Percentiles rank a stretch among this genome's conserved stretches.
Conservation (phyloP, 1,139 yeast genomes). For the Meyerozyma smithsonii region DNA sequence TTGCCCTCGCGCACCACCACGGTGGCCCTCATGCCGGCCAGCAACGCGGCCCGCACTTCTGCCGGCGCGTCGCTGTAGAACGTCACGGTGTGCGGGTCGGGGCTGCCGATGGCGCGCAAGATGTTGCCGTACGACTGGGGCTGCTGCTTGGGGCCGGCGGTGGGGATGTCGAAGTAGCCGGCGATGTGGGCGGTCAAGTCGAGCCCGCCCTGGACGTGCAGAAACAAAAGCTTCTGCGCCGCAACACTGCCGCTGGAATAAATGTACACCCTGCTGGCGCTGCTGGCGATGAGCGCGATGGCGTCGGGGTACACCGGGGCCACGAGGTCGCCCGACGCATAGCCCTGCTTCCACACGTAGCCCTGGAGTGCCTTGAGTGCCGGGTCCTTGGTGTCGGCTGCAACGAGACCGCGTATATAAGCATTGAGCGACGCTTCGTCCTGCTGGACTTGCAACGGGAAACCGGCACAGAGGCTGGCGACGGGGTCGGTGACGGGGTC, state of each 20-base stretch:
- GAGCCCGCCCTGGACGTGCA: slow-evolving; percentile 44
- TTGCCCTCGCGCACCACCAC: slow-evolving; percentile 79
- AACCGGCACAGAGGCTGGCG: slow-evolving; percentile 32
- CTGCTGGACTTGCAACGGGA: slow-evolving; percentile 33
- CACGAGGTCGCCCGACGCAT: slow-evolving; percentile 62
- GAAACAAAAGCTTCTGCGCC: slow-evolving; percentile 78
- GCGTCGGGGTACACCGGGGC: slow-evolving; percentile 83
- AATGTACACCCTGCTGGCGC: slow-evolving; percentile 44
- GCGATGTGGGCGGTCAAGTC: slow-evolving; percentile 52
- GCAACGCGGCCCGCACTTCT: slow-evolving; percentile 69
- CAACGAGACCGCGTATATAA: slow-evolving; percentile 56
- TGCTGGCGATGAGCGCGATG: slow-evolving; percentile 47
- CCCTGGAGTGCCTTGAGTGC: slow-evolving; percentile 80
- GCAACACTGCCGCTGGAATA: slow-evolving; percentile 90
- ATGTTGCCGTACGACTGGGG: slow-evolving; percentile 56
- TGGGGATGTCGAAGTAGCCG: slow-evolving; percentile 82
- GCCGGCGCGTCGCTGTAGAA: slow-evolving; percentile 73
- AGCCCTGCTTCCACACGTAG: slow-evolving; percentile 75
- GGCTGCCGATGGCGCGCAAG: slow-evolving; percentile 36
- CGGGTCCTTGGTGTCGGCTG: slow-evolving; percentile 71
- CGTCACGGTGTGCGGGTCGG: slow-evolving; percentile 32
- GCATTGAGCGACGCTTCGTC: slow-evolving; percentile 24
- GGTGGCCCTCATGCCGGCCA: slow-evolving; percentile 56
- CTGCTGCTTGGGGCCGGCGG: slow-evolving; percentile 71
- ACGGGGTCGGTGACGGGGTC: slow-evolving; percentile 16